Conservation (phyloP, 768 basidiomycete species). For the Cystofilobasidium macerans region DNA sequence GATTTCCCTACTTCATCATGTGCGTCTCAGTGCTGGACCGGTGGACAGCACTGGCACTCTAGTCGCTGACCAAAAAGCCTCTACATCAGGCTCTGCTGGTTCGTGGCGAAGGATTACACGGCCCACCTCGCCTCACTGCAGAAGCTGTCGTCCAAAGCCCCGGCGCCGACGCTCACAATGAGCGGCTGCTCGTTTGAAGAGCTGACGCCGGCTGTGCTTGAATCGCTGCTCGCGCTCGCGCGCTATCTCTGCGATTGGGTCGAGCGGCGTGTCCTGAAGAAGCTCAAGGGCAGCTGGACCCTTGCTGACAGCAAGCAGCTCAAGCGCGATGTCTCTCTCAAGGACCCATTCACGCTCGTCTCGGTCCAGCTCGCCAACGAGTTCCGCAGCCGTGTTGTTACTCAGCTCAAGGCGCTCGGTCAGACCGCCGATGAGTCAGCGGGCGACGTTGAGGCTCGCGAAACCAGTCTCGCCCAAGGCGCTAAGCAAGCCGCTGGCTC, state of each 20-base stretch:
- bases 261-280: not conserved
- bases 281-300: not conserved
- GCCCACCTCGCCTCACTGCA: slow-evolving; percentile 54
- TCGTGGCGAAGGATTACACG: slow-evolving; percentile 69
- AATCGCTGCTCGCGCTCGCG: not conserved
- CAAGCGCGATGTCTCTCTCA: not conserved
- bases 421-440: not conserved
- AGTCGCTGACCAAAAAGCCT: not conserved
- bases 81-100: slow-evolving; percentile 68
- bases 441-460: not conserved
- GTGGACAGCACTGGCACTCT: slow-evolving; percentile 1
- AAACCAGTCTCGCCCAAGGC: not conserved
- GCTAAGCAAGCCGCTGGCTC: not conserved
- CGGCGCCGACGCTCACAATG: not conserved
- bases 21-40: slow-evolving; percentile 36
- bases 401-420: not conserved
- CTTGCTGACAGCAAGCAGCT: not conserved
- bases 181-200: not conserved
- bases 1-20: slow-evolving; percentile 73
- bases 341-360: not conserved
- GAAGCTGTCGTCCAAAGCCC: slow-evolving; percentile 28
- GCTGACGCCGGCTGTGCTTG: not conserved
- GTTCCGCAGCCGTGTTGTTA: not conserved
- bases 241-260: not conserved
- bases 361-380: slow-evolving; percentile 1